phyloP scores from a whole-genome alignment of 2,329 filamentous ascomycete genomes.

The Apiospora koreana region DNA sequence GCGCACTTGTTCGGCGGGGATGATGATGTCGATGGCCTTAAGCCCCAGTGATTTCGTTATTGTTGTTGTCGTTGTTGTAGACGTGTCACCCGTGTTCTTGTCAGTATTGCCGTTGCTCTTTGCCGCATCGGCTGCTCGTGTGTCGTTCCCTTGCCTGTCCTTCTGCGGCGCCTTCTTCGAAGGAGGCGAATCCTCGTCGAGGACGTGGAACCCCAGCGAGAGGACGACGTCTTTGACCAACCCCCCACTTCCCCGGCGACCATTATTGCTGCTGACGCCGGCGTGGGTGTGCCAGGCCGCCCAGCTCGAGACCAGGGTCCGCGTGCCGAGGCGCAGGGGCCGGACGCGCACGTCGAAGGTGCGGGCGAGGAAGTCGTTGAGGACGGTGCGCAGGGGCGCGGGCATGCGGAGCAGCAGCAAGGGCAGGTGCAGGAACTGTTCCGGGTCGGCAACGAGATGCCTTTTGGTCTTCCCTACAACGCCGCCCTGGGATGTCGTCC shows the following conservation, averaged over 20 bases:
- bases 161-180: conserved; percentile 23
- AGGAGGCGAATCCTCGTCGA: neutral
- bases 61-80: neutral
- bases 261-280: neutral
- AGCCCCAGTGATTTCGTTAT: conserved; percentile 33
- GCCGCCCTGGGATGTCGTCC: neutral
- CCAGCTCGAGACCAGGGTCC: conserved; percentile 50
- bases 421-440: conserved; percentile 49
- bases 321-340: conserved; percentile 50
- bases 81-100: conserved; percentile 12
- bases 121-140: neutral
- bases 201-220: conserved; percentile 51
- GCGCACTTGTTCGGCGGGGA: conserved; percentile 48
- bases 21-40: conserved; percentile 52
- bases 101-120: conserved; percentile 8
- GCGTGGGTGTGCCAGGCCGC: conserved; percentile 48
- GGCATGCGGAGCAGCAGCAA: conserved; percentile 59
- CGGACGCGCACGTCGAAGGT: conserved; percentile 60
- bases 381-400: conserved; percentile 47
- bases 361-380: conserved; percentile 52
- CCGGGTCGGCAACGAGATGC: conserved; percentile 18
- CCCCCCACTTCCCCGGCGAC: neutral
- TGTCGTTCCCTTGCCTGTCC: neutral
- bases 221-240: conserved; percentile 49
- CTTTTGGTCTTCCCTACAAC: neutral